Conservation (phyloP, 73 alveolate species). For the Paramecium sonneborni region DNA sequence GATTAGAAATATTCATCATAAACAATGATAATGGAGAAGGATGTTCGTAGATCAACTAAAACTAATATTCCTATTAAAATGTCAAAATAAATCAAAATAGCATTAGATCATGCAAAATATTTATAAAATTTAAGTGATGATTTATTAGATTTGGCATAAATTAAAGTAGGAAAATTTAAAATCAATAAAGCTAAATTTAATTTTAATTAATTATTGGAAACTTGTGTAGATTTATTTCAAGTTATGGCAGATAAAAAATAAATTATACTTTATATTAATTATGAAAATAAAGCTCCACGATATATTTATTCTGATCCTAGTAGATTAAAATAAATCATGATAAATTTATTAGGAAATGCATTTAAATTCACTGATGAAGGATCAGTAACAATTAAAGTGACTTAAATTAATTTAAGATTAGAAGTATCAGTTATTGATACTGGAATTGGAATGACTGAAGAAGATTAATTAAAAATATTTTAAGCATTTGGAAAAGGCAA, state of each 20-base stretch:
- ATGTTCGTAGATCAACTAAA: not conserved
- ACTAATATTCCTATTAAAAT: not conserved
- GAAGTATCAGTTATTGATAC: conserved; percentile 18
- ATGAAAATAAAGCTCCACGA: conserved; percentile 26
- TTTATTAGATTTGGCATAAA: conserved; percentile 59
- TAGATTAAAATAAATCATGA: conserved; percentile 28
- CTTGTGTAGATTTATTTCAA: conserved; percentile 57
- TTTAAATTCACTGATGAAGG: conserved; percentile 52
- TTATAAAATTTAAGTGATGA: conserved; percentile 52
- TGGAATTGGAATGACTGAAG: conserved; percentile 34
- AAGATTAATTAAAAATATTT: conserved; percentile 14
- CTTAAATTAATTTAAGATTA: not conserved
- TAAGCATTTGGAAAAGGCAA: conserved; percentile 49
- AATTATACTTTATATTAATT: not conserved
- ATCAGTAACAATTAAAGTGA: not conserved
- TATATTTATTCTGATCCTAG: conserved; percentile 21
- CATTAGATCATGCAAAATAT: conserved; percentile 57
- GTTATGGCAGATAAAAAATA: conserved; percentile 44
- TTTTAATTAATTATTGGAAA: conserved; percentile 9
- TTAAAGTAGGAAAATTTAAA: conserved; percentile 59
- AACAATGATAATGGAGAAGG: not conserved
- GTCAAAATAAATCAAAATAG: conserved; percentile 39
- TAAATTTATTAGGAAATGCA: conserved; percentile 32
- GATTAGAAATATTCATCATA: not conserved
- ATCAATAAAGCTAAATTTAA: conserved; percentile 56